These are phyloP conservation scores for Salix arbutifolia DNA, from an alignment of 345 rosid genomes.

Conservation along the genomic window DNA sequence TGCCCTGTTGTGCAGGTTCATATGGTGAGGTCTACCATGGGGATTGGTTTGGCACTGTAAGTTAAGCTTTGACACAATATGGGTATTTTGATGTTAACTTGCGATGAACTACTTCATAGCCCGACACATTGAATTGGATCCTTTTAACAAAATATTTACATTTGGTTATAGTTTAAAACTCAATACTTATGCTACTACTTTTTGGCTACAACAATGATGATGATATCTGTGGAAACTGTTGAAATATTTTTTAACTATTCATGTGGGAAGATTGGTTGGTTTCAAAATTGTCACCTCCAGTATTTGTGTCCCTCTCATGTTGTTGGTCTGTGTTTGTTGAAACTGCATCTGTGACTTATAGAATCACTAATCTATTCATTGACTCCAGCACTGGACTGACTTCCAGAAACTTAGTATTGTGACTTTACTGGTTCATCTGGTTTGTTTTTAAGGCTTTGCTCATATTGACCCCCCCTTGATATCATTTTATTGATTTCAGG, in stretches of 20 bases:
- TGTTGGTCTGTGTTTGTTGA: neutral
- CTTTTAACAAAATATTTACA: neutral
- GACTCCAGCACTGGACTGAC: neutral
- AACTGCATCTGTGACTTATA: neutral
- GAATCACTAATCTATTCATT: neutral
- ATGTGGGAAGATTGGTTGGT: neutral
- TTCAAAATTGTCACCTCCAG: neutral
- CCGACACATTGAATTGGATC: neutral
- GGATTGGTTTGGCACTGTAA: constrained; percentile 95
- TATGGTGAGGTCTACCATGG: constrained; percentile 90
- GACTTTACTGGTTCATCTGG: neutral
- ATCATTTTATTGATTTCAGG: constrained; percentile 39
- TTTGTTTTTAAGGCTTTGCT: neutral
- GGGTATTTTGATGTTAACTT: neutral
- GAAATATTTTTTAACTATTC: neutral
- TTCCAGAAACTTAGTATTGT: neutral
- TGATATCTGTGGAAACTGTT: neutral
- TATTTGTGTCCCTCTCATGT: neutral
- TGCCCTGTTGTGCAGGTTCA: constrained; percentile 59
- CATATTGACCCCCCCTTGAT: neutral
- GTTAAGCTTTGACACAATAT: constrained; percentile 23
- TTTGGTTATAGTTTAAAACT: neutral
- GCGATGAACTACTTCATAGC: neutral
- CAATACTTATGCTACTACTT: neutral
- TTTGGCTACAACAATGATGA: neutral